A percentile compares a stretch with the other conserved stretches of the same genome.
These are phyloP conservation scores for Dendrobium nobile DNA, from an alignment of 106 monocot genomes.

Conservation along the genomic window DNA sequence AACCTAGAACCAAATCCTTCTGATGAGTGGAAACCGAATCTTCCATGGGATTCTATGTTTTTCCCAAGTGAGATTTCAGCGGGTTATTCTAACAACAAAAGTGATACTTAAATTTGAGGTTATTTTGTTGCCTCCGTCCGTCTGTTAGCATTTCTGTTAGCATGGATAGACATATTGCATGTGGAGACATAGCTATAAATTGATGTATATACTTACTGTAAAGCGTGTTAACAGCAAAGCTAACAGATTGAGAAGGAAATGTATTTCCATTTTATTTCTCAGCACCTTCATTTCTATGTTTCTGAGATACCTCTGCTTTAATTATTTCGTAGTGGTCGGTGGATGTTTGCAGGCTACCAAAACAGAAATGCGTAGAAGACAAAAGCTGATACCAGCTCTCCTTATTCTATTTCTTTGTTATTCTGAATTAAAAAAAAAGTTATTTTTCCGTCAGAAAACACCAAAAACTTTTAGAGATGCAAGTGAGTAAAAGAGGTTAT, in stretches of 20 bases:
- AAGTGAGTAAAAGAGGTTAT: not conserved
- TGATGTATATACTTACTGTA: constrained; percentile 16
- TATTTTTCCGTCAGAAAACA: not conserved
- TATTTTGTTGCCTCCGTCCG: not conserved
- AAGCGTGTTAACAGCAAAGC: constrained; percentile 18
- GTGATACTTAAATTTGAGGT: constrained; percentile 28
- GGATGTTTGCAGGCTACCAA: too few species aligned
- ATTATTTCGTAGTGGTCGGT: too few species aligned
- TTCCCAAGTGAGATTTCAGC: constrained; percentile 32
- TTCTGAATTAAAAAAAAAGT: too few species aligned
- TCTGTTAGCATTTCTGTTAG: constrained; percentile 10
- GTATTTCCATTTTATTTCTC: not conserved
- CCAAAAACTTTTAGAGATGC: not conserved
- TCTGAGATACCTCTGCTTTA: not conserved
- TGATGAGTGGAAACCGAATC: constrained; percentile 34
- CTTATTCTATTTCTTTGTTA: not conserved
- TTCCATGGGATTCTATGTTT: constrained; percentile 24
- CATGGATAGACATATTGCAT: not conserved
- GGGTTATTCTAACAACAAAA: constrained; percentile 22
- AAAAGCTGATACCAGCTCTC: not conserved
- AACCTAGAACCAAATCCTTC: constrained; percentile 11
- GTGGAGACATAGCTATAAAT: not conserved
- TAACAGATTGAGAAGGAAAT: constrained; percentile 18
- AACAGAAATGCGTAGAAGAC: too few species aligned
- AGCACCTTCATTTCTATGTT: not conserved